These are phyloP conservation scores for Trichoderma parareesei DNA, from an alignment of 495 filamentous ascomycete genomes.

Conservation along the genomic window DNA sequence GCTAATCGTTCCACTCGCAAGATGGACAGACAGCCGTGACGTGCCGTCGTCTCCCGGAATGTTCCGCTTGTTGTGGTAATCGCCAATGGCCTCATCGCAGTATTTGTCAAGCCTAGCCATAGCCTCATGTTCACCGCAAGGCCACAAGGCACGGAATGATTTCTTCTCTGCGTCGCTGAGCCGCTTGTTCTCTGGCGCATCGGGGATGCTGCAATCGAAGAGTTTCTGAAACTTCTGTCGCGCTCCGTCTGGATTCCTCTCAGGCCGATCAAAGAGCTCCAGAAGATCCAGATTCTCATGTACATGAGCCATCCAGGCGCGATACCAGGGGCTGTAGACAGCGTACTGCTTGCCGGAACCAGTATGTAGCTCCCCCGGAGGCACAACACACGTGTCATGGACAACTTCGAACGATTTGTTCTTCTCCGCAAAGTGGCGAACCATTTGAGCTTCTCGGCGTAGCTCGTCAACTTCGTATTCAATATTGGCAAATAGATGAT, in stretches of 20 bases:
- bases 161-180: conserved; percentile 52
- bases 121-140: conserved; percentile 74
- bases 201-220: conserved; percentile 58
- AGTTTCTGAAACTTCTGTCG: conserved; percentile 46
- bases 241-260: conserved; percentile 48
- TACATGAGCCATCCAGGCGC: conserved; percentile 64
- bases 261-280: conserved; percentile 48
- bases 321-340: conserved; percentile 77
- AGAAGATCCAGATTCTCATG: conserved; percentile 60
- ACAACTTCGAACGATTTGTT: conserved; percentile 56
- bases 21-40: conserved; percentile 68
- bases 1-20: conserved; percentile 68
- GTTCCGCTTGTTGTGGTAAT: conserved; percentile 54
- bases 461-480: conserved; percentile 79
- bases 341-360: conserved; percentile 70
- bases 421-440: conserved; percentile 48
- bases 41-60: conserved; percentile 56
- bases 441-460: conserved; percentile 60
- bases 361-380: conserved; percentile 56
- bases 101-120: conserved; percentile 59
- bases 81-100: conserved; percentile 51
- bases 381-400: conserved; percentile 77
- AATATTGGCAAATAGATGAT: conserved; percentile 60
- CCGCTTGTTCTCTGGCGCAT: conserved; percentile 54
- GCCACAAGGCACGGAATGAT: conserved; percentile 55